A percentile compares a stretch with the other conserved stretches of the same genome.
These are phyloP conservation scores for Heliamphora pulchella DNA, from an alignment of 179 eudicot genomes.

Conservation along the genomic window DNA sequence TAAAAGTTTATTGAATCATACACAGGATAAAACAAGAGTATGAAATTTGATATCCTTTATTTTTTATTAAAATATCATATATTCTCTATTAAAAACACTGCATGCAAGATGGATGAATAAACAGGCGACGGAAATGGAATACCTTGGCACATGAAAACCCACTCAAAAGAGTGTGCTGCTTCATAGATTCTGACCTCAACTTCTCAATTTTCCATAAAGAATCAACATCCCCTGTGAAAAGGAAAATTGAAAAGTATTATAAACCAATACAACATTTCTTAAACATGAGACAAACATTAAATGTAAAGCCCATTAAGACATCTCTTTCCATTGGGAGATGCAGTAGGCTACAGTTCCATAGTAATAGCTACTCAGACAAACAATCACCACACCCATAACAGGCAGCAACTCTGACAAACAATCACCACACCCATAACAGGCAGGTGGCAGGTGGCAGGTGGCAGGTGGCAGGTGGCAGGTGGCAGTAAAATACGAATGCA, in stretches of 20 bases:
- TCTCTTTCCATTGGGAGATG: background rate
- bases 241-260: background rate
- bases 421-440: constrained; percentile 9
- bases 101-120: background rate
- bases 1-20: constrained; percentile 1
- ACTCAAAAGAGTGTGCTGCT: constrained; percentile 57
- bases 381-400: constrained; percentile 8
- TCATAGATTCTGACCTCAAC: constrained; percentile 59
- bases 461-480: background rate
- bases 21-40: background rate
- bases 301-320: background rate
- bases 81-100: background rate
- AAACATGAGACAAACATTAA: background rate
- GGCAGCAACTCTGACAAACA: background rate
- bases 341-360: background rate
- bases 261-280: background rate
- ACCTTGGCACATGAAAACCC: constrained; percentile 95
- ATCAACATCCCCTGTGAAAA: constrained; percentile 61
- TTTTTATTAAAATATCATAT: background rate
- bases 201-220: constrained; percentile 81
- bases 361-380: background rate
- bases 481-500: constrained; percentile 4
- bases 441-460: background rate
- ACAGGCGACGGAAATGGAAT: constrained; percentile 2
- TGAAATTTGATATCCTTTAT: background rate